Percentiles rank a stretch among this genome's conserved stretches.
phyloP scores from a whole-genome alignment of 2,329 filamentous ascomycete genomes.

The Trichoderma polysporum region DNA sequence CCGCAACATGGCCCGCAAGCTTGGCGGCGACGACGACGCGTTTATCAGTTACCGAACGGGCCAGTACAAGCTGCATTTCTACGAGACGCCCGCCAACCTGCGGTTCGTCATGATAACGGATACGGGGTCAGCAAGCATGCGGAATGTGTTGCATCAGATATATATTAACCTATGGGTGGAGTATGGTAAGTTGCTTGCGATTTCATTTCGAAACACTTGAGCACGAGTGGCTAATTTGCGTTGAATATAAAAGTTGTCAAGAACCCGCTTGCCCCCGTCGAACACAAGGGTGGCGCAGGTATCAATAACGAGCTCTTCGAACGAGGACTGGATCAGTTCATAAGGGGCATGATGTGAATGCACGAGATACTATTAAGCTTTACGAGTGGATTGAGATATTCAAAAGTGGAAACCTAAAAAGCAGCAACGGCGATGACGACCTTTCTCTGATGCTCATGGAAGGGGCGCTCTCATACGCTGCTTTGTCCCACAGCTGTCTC shows the following conservation, averaged over 20 bases:
- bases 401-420: background rate
- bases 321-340: slow-evolving; percentile 73
- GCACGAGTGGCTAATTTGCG: background rate
- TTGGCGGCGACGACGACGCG: slow-evolving; percentile 89
- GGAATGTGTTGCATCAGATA: slow-evolving; percentile 93
- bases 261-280: slow-evolving; percentile 66
- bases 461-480: background rate
- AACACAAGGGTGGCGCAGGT: slow-evolving; percentile 67
- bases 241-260: slow-evolving; percentile 55
- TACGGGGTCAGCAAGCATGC: slow-evolving; percentile 82
- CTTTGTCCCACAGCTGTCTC: background rate
- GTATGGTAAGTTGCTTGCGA: slow-evolving; percentile 62
- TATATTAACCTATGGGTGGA: slow-evolving; percentile 98
- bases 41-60: slow-evolving; percentile 92
- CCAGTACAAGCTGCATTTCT: slow-evolving; percentile 98
- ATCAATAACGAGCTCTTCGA: slow-evolving; percentile 71
- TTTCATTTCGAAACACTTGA: background rate
- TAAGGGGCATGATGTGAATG: slow-evolving; percentile 61
- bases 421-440: background rate
- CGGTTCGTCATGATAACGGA: slow-evolving; percentile 98
- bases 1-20: slow-evolving; percentile 93
- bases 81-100: slow-evolving; percentile 93
- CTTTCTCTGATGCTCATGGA: background rate
- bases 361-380: background rate
- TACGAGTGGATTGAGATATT: background rate